Percentiles rank a stretch among this genome's conserved stretches.
These are phyloP conservation scores for Amaranthus hypochondriacus DNA, from an alignment of 148 eudicot genomes.

Conservation along the genomic window DNA sequence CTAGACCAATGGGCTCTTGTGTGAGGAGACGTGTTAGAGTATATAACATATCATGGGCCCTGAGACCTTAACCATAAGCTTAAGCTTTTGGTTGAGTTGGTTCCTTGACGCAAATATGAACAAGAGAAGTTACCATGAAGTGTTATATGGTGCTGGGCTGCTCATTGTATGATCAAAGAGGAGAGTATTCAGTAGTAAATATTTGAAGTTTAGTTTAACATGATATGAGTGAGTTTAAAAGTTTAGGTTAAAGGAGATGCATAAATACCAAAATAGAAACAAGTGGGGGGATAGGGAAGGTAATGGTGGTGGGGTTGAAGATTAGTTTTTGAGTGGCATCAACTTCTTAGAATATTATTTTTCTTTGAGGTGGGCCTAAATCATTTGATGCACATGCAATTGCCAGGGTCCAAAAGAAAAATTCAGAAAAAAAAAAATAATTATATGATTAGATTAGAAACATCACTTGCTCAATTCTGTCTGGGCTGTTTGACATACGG, in stretches of 20 bases:
- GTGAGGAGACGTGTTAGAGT: too few species aligned
- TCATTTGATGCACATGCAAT: slow-evolving; percentile 72
- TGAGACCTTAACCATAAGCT: too few species aligned
- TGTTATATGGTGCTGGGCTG: slow-evolving; percentile 47
- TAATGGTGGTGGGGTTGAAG: slow-evolving; percentile 27
- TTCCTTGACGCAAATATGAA: neutral
- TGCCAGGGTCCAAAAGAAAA: slow-evolving; percentile 42
- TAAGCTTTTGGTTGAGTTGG: too few species aligned
- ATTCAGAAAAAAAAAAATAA: neutral
- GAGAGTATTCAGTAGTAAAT: neutral
- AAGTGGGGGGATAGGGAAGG: slow-evolving; percentile 11
- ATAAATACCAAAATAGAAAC: slow-evolving; percentile 22
- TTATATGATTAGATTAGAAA: slow-evolving; percentile 29
- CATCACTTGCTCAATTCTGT: slow-evolving; percentile 25
- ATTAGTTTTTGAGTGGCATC: slow-evolving; percentile 29
- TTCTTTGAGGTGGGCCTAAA: slow-evolving; percentile 46
- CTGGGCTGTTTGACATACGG: neutral
- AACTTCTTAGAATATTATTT: slow-evolving; percentile 36
- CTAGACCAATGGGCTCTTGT: too few species aligned
- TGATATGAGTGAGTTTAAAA: neutral
- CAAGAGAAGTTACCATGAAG: slow-evolving; percentile 35
- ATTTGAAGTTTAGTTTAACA: neutral
- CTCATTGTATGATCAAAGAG: slow-evolving; percentile 26
- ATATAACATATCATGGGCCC: too few species aligned
- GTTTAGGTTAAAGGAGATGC: slow-evolving; percentile 8